Evolutionary conservation across 148 eudicot species (phyloP).

Genomic region (Nepenthes mirabilis): DNA sequence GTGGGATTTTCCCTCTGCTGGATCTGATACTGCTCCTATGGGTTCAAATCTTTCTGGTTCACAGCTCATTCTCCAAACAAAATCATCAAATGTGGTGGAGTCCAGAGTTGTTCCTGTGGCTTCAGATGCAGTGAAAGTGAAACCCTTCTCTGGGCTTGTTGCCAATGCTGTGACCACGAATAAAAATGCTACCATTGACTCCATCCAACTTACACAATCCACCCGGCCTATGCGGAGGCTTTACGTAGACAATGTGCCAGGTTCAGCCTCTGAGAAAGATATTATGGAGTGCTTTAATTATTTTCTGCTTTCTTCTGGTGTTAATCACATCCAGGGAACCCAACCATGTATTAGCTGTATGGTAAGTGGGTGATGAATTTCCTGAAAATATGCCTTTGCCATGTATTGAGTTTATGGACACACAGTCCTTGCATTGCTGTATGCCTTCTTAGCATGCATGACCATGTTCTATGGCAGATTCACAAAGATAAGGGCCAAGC

Average conservation of each 20-base stretch:
- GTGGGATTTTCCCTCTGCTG: constrained; percentile 60
- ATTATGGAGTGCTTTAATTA: constrained; percentile 61
- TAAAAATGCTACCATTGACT: constrained; percentile 48
- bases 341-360: constrained; percentile 88
- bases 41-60: constrained; percentile 24
- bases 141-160: constrained; percentile 24
- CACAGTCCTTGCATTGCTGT: background rate
- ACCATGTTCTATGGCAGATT: constrained; percentile 37
- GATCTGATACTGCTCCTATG: constrained; percentile 18
- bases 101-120: constrained; percentile 27
- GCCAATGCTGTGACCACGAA: constrained; percentile 22
- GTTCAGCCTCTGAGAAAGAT: constrained; percentile 69
- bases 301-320: constrained; percentile 55
- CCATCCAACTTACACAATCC: constrained; percentile 93
- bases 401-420: background rate
- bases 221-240: constrained; percentile 97
- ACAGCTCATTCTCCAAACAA: constrained; percentile 28
- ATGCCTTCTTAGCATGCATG: background rate
- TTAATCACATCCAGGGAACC: constrained; percentile 54
- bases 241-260: constrained; percentile 75
- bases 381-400: background rate
- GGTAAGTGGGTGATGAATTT: constrained; percentile 32
- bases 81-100: constrained; percentile 24
- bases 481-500: constrained; percentile 96
- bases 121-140: constrained; percentile 26